A percentile compares a stretch with the other conserved stretches of the same genome.
These are phyloP conservation scores for Neonectria sp. DNA, from an alignment of 2,329 filamentous ascomycete species.

Conservation along the genomic window DNA sequence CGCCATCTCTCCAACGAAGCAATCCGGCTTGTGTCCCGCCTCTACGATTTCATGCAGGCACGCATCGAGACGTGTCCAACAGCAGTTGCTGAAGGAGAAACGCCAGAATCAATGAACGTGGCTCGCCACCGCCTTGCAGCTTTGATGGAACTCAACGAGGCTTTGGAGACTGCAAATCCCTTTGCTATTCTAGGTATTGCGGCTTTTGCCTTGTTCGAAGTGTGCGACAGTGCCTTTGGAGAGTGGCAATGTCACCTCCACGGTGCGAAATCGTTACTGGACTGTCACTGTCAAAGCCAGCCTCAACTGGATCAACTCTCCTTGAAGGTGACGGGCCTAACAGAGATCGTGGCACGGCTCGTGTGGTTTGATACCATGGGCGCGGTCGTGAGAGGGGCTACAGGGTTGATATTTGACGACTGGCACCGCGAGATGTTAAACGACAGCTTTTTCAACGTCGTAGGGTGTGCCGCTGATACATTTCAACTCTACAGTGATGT, in stretches of 20 bases:
- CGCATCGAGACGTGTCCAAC: constrained; percentile 38
- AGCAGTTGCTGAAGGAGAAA: constrained; percentile 5
- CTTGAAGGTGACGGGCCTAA: constrained; percentile 51
- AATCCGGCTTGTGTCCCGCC: constrained; percentile 43
- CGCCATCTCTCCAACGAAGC: constrained; percentile 38
- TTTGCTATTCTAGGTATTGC: constrained; percentile 61
- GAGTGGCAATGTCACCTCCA: constrained; percentile 57
- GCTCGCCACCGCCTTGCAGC: constrained; percentile 50
- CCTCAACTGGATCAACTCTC: constrained; percentile 54
- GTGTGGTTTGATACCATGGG: constrained; percentile 60
- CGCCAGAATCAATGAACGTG: constrained; percentile 35
- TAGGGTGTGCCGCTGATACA: constrained; percentile 56
- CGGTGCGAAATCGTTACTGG: constrained; percentile 57
- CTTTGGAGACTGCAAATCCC: constrained; percentile 57
- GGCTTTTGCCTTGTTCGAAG: constrained; percentile 61
- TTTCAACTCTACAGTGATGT: constrained; percentile 55
- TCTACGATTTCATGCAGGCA: constrained; percentile 46
- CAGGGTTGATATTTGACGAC: constrained; percentile 55
- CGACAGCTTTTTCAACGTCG: constrained; percentile 53
- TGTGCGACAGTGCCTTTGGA: constrained; percentile 58
- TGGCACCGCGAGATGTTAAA: constrained; percentile 57
- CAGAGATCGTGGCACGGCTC: constrained; percentile 56
- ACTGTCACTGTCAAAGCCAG: constrained; percentile 55
- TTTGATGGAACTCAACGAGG: constrained; percentile 55
- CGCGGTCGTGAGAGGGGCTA: constrained; percentile 37